Evolutionary conservation across 1,284 basidiomycete species (phyloP).

Genomic region (Heterobasidion occidentale): DNA sequence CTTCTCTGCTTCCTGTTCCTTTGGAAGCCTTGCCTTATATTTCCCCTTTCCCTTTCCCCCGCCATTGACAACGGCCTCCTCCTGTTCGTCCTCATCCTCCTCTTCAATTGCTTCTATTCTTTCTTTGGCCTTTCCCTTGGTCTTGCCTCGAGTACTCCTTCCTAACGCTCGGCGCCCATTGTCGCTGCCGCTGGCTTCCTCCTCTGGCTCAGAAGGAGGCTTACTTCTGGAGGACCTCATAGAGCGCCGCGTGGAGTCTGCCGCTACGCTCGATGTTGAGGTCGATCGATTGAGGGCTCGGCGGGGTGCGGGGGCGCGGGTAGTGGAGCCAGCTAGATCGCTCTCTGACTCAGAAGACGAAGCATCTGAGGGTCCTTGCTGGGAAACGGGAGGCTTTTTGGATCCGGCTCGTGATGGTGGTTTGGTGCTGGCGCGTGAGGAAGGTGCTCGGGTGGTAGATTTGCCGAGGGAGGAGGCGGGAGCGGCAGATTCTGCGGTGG

Average conservation of each 20-base stretch:
- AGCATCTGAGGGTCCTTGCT: conserved; percentile 4
- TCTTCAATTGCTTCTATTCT: conserved; percentile 24
- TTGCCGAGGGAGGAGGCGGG: conserved; percentile 5
- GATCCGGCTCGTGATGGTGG: conserved; percentile 14
- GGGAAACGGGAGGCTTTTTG: conserved; percentile 3
- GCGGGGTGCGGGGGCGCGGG: not conserved
- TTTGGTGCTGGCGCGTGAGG: conserved; percentile 12
- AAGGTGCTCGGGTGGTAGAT: conserved; percentile 9
- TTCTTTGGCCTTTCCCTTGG: conserved; percentile 19
- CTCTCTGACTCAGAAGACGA: conserved; percentile 14
- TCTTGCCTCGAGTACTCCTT: conserved; percentile 16
- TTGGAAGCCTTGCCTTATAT: conserved; percentile 10
- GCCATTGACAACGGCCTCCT: conserved; percentile 4
- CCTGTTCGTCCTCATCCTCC: conserved; percentile 19
- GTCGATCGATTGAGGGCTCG: conserved; percentile 3
- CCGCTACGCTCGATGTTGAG: conserved; percentile 12
- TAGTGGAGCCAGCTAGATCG: conserved; percentile 12
- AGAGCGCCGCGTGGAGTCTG: conserved; percentile 11
- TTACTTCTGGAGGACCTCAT: conserved; percentile 11
- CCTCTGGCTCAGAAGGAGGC: conserved; percentile 3
- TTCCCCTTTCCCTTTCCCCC: conserved; percentile 8
- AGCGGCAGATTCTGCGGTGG: conserved; percentile 12
- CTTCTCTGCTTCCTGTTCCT: conserved; percentile 5
- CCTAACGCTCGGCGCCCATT: conserved; percentile 3
- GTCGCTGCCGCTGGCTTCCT: conserved; percentile 10